Base-by-base conservation (phyloP, 331 rosid species). In the Malus hybrid region DNA sequence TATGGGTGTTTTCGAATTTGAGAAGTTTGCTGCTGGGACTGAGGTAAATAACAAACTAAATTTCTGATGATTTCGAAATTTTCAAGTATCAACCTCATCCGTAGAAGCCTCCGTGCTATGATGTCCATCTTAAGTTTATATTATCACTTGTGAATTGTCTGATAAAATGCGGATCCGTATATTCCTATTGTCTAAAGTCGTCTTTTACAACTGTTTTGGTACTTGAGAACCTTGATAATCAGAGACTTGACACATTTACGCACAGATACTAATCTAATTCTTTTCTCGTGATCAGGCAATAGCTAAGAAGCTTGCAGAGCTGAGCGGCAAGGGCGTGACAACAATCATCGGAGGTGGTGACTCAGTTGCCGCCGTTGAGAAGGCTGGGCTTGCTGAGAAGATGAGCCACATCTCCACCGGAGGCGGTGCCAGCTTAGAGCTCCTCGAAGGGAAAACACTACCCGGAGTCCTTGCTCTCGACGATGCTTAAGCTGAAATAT, bases 361-460 rank as follows among this genome's bases (percentile, higher is more conserved):
- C 79, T 93, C 98, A 1, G 98, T 93, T 4, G 98, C 98, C 9
- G 98, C 98, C 0, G 98, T 93, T 44, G 98, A 93, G 87, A 91
- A 93, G 89, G 96, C 4, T 67, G 97, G 97, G 55, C 93, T 93
- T 55, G 96, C 97, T 12, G 95, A 91, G 15, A 88, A 91, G 91
- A 93, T 93, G 98, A 89, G 96, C 85, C 98, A 93, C 88, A 93
- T 93, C 82, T 91, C 97, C 3, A 92, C 97, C 0, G 99, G 99
- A 36, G 97, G 99, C 5, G 97, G 99, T 77, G 97, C 97, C 78
- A 89, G 98, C 88, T 91, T 93, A 58, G 98, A 91, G 96, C 97
- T 93, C 82, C 99, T 94, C 65, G 99, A 94, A 82, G 99, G 97
- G 44, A 94, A 94, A 80, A 56, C 77, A 63, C 99, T 94, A 79